phyloP scores from a whole-genome alignment of 2,329 filamentous ascomycete genomes.

The Cladophialophora bantiana region DNA sequence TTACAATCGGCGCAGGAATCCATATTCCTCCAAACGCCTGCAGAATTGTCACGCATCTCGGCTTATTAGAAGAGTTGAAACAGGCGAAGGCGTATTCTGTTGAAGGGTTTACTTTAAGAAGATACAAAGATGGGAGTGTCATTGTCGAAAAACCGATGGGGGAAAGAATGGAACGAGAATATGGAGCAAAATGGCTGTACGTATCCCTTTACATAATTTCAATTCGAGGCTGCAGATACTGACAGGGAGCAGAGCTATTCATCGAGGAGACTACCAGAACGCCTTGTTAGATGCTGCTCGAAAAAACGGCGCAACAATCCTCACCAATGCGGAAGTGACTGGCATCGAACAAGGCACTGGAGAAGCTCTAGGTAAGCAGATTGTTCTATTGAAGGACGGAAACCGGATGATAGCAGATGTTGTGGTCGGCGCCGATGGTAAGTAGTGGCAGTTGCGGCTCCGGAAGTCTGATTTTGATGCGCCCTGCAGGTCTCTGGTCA shows the following conservation, averaged over 20 bases:
- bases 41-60: constrained; percentile 36
- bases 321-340: constrained; percentile 21
- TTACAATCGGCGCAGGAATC: constrained; percentile 42
- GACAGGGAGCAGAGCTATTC: constrained; percentile 38
- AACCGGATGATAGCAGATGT: constrained; percentile 44
- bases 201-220: constrained; percentile 4
- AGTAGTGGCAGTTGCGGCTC: neutral
- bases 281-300: constrained; percentile 33
- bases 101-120: constrained; percentile 29
- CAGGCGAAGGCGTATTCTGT: constrained; percentile 32
- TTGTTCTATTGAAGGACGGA: constrained; percentile 20
- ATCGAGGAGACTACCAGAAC: constrained; percentile 40
- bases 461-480: too few relatives aligned
- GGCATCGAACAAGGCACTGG: constrained; percentile 10
- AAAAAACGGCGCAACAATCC: constrained; percentile 13
- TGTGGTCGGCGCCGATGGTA: constrained; percentile 57
- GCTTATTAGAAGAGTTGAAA: constrained; percentile 31
- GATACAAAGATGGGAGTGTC: constrained; percentile 37
- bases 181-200: constrained; percentile 42
- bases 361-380: constrained; percentile 13
- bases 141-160: constrained; percentile 40
- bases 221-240: neutral
- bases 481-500: constrained; percentile 47
- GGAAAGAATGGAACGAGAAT: constrained; percentile 36
- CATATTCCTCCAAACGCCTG: constrained; percentile 44